Base-by-base conservation (phyloP, 805 yeast genomes). In the Wickerhamomyces hampshirensis region DNA sequence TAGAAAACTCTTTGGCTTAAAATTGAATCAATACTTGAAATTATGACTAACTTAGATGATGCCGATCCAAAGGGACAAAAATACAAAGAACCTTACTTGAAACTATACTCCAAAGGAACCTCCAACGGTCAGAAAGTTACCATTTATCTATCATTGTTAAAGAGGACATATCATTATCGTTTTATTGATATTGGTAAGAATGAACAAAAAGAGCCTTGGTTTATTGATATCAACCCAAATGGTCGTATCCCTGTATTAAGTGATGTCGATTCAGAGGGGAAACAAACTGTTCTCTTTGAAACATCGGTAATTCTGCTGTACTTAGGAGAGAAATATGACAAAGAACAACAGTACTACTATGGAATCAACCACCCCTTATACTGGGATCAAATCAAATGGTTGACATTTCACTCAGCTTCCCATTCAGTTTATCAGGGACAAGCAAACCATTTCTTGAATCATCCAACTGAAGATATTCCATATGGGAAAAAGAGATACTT, bases 291-390 rank as follows among this genome's bases (percentile, higher is more conserved):
- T 16, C 50, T 79, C 18, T 66, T 68, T 43, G 84, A 79, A 55
- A 65, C 77, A 26, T 82, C 72, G 10, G 81, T 82, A 1, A 76
- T 78, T 38, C 50, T 79, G 54, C 60, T 63, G 39, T 79, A 75
- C 47, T 53, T 79, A 31, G 73, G 71, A 31, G 82, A 75, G 42
- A 71, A 69, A 41, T 79, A 72, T 51, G 85, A 79, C 49, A 64
- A 55, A 35, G 73, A 71, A 6, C 50, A 67, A 38, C 68, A 71
- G 51, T 54, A 57, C 34, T 48, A 56, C 12, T 60, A 50, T 38
- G 47, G 48, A 16, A 54, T 50, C 15, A 65, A 63, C 0, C 53
- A 76, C 17, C 54, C 47, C 4, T 48, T 58, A 28, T 76, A 75
- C 55, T 79, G 69, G 48, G 66, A 64, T 42, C 66, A 69, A 48